Percentiles rank a stretch among this genome's conserved stretches.
Evolutionary conservation across 768 basidiomycete species (phyloP).

Genomic region (Infundibulicybe gibba): DNA sequence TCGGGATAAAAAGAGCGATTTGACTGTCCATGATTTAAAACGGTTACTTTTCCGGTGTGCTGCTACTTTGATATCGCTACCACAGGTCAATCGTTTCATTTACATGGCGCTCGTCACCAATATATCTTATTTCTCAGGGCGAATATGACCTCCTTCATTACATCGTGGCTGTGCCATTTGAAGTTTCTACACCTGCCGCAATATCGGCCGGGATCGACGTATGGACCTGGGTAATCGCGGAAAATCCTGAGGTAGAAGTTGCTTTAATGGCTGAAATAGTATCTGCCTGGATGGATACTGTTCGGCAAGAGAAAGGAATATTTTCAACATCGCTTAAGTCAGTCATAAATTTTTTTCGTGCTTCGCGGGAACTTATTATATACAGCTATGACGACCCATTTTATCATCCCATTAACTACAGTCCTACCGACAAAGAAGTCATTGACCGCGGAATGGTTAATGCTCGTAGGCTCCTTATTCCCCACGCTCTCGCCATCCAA

Average conservation of each 20-base stretch:
- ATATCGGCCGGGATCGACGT: slow-evolving; percentile 87
- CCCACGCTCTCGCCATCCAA: slow-evolving; percentile 81
- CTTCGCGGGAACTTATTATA: background rate
- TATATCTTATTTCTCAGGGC: slow-evolving; percentile 51
- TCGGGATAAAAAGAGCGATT: slow-evolving; percentile 61
- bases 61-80: slow-evolving; percentile 69
- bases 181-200: slow-evolving; percentile 82
- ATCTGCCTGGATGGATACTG: slow-evolving; percentile 83
- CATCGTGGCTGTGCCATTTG: slow-evolving; percentile 84
- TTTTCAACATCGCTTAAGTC: slow-evolving; percentile 84
- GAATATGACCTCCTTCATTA: slow-evolving; percentile 85
- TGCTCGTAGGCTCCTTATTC: slow-evolving; percentile 73
- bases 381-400: slow-evolving; percentile 86
- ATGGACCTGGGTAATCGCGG: slow-evolving; percentile 95
- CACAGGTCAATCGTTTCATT: slow-evolving; percentile 31
- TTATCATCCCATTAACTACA: slow-evolving; percentile 78
- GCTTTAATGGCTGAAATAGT: slow-evolving; percentile 82
- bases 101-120: background rate
- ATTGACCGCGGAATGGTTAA: slow-evolving; percentile 70
- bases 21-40: slow-evolving; percentile 81
- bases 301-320: slow-evolving; percentile 73
- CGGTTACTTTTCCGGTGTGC: slow-evolving; percentile 85
- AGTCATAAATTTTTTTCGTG: slow-evolving; percentile 21
- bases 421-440: slow-evolving; percentile 82
- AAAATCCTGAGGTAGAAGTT: slow-evolving; percentile 79